Conservation (phyloP, 1,139 yeast species). For the Arxiozyma slooffiae region DNA sequence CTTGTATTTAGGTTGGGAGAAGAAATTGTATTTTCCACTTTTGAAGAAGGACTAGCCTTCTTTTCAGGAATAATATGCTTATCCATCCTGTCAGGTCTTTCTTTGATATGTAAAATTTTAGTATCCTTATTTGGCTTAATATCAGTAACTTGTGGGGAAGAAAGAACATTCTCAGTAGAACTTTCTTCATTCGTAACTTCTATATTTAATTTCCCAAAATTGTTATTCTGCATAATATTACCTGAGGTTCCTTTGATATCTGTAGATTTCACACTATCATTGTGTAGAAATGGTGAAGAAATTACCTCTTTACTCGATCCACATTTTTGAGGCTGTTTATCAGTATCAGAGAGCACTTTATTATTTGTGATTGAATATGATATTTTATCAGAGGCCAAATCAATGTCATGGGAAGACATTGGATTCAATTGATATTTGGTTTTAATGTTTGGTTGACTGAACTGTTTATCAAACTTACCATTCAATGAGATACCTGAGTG, state of each 20-base stretch:
- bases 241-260: background rate
- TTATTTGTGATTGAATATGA: background rate
- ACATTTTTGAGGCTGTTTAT: background rate
- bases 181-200: background rate
- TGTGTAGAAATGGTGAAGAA: background rate
- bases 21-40: background rate
- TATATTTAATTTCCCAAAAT: background rate
- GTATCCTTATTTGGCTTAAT: background rate
- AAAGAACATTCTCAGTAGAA: background rate
- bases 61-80: no score
- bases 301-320: no score
- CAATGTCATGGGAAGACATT: background rate
- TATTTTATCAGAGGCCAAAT: background rate
- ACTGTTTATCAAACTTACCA: background rate
- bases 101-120: background rate
- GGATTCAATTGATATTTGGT: background rate
- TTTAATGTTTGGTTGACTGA: background rate
- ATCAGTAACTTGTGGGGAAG: background rate
- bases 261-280: background rate
- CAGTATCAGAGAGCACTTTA: background rate
- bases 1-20: background rate
- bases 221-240: background rate
- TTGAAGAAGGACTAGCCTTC: background rate
- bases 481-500: background rate
- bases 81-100: background rate